Conservation (phyloP, 2,329 filamentous ascomycete species). For the Phaeophleospora eucalypticola region DNA sequence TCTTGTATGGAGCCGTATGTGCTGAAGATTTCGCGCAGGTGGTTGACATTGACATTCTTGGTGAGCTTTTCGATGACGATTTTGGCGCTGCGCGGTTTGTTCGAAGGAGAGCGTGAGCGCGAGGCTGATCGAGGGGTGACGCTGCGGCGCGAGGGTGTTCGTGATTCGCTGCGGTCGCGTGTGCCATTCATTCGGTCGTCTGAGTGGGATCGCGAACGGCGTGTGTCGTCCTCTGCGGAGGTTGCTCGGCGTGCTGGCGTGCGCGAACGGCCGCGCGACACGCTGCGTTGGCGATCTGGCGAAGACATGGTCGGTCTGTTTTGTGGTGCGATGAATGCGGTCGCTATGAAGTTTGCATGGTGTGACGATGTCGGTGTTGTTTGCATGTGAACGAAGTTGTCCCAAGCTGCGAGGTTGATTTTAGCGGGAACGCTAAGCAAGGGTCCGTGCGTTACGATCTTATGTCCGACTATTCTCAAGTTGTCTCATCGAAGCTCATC, state of each 20-base stretch:
- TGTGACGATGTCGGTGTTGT: too few relatives aligned
- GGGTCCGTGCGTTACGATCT: too few relatives aligned
- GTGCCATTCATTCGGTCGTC: constrained; percentile 31
- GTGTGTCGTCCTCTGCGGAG: constrained; percentile 23
- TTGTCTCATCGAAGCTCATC: too few relatives aligned
- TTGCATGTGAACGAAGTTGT: background rate
- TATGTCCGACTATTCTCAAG: too few relatives aligned
- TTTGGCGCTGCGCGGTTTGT: constrained; percentile 45
- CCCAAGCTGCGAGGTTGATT: background rate
- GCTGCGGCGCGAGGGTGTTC: constrained; percentile 10
- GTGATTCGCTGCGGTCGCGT: constrained; percentile 25
- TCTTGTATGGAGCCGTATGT: constrained; percentile 81
- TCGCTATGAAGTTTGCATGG: too few relatives aligned
- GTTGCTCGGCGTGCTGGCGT: constrained; percentile 19
- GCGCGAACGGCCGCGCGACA: constrained; percentile 40
- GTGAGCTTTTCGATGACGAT: constrained; percentile 95
- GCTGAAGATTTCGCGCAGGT: constrained; percentile 88
- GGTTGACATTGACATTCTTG: constrained; percentile 86
- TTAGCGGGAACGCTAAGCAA: too few relatives aligned
- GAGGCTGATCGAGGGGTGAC: constrained; percentile 8
- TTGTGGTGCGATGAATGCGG: too few relatives aligned
- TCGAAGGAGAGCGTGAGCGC: constrained; percentile 14
- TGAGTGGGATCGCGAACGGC: constrained; percentile 33
- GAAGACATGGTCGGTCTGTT: constrained; percentile 1
- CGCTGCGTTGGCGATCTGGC: constrained; percentile 29